These are phyloP conservation scores for Aphanomyces euteiches DNA, from an alignment of 352 stramenopile genomes.

Conservation along the genomic window DNA sequence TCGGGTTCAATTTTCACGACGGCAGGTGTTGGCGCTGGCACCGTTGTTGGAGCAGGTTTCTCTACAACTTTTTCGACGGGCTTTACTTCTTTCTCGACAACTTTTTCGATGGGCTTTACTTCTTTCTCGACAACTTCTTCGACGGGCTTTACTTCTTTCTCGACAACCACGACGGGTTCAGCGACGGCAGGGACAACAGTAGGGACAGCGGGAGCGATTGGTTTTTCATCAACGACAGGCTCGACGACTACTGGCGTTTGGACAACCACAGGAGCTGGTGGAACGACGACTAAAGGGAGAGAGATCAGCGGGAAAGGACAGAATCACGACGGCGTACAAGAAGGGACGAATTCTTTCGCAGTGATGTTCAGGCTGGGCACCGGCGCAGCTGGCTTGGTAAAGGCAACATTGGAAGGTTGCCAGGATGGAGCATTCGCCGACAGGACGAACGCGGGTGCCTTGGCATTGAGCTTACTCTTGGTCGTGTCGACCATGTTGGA, in stretches of 20 bases:
- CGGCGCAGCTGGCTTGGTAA: not conserved
- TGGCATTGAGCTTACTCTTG: not conserved
- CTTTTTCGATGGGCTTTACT: not conserved
- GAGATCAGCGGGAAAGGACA: conserved; percentile 25
- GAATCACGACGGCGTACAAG: conserved; percentile 35
- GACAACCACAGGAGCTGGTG: not conserved
- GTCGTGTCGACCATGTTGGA: too few relatives aligned
- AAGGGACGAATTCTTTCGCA: conserved; percentile 61
- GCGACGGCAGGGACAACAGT: not conserved
- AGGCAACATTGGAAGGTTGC: not conserved
- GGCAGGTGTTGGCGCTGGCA: not conserved
- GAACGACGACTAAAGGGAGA: conserved; percentile 32
- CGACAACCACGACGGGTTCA: conserved; percentile 28
- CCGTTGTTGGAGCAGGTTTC: not conserved
- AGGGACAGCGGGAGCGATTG: conserved; percentile 28
- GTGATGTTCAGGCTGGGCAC: conserved; percentile 51
- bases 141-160: conserved; percentile 2
- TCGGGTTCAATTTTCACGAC: conserved; percentile 33
- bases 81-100: not conserved
- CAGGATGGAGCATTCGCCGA: not conserved
- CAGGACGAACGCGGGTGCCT: not conserved
- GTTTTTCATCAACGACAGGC: too few relatives aligned
- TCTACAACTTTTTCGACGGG: not conserved
- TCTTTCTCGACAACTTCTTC: conserved; percentile 18
- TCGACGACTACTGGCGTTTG: conserved; percentile 14